Evolutionary conservation across 2,329 filamentous ascomycete genomes (phyloP).

Genomic region (Gyromitra esculenta): DNA sequence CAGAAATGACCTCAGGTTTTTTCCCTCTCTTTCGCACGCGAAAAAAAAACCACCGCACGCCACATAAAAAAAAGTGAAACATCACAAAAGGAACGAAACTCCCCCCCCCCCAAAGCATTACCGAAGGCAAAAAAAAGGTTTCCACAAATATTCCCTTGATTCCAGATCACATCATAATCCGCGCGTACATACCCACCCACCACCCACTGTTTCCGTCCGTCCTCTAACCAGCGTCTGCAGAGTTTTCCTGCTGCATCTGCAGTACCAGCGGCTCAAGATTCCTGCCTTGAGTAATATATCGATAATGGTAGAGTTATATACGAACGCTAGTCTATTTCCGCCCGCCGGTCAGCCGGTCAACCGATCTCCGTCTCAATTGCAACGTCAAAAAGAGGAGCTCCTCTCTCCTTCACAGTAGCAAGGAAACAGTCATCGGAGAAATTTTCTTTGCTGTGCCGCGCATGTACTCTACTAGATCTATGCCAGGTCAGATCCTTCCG

Average conservation of each 20-base stretch:
- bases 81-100: constrained; percentile 7
- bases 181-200: not conserved
- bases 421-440: constrained; percentile 41
- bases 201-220: not conserved
- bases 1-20: constrained; percentile 20
- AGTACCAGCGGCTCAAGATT: constrained; percentile 36
- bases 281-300: constrained; percentile 17
- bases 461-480: constrained; percentile 22
- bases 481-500: constrained; percentile 35
- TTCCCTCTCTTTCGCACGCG: not conserved
- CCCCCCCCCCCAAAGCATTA: not conserved
- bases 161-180: constrained; percentile 25
- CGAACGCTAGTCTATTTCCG: constrained; percentile 34
- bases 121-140: constrained; percentile 18
- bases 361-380: constrained; percentile 40
- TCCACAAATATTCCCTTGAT: constrained; percentile 10
- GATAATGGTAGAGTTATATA: constrained; percentile 41
- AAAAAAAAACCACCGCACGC: not conserved
- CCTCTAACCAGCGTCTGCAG: constrained; percentile 22
- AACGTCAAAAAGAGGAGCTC: constrained; percentile 33
- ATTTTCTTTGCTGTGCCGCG: constrained; percentile 22
- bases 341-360: constrained; percentile 21
- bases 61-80: not conserved
- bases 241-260: constrained; percentile 26
- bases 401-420: constrained; percentile 26